Evolutionary conservation across 192 early-diverging fungal genomes (phyloP).

Genomic region (Pecoramyces ruminantium): DNA sequence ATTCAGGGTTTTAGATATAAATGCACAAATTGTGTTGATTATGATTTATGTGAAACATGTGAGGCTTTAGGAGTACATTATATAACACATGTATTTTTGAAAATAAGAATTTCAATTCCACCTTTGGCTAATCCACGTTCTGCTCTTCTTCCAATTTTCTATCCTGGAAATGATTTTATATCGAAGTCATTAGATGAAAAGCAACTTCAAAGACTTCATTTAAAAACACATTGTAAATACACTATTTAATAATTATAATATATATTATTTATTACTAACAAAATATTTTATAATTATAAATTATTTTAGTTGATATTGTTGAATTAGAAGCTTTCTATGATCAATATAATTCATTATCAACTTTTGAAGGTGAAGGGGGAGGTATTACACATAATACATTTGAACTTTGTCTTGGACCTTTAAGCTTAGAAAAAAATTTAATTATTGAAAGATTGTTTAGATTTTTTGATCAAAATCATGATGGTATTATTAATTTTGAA

Average conservation of each 20-base stretch:
- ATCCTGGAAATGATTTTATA: constrained; percentile 41
- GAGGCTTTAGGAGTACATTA: constrained; percentile 64
- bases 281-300: too few species aligned
- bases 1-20: constrained; percentile 83
- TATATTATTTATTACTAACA: neutral
- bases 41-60: constrained; percentile 83
- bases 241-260: too few species aligned
- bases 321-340: constrained; percentile 77
- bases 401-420: constrained; percentile 68
- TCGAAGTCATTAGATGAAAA: neutral
- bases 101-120: constrained; percentile 80
- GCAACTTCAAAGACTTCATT: neutral
- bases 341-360: constrained; percentile 69
- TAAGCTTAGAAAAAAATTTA: constrained; percentile 66
- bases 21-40: constrained; percentile 85
- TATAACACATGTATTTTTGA: constrained; percentile 71
- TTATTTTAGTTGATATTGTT: constrained; percentile 49
- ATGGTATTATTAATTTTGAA: constrained; percentile 57
- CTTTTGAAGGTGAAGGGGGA: constrained; percentile 23
- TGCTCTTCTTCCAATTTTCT: constrained; percentile 56
- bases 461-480: constrained; percentile 75
- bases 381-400: constrained; percentile 69
- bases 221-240: neutral
- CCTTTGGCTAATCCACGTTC: constrained; percentile 66
- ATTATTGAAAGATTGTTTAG: constrained; percentile 73